Evolutionary conservation across 2,329 filamentous ascomycete species (phyloP).

Genomic region (Trichophyton schoenleinii): DNA sequence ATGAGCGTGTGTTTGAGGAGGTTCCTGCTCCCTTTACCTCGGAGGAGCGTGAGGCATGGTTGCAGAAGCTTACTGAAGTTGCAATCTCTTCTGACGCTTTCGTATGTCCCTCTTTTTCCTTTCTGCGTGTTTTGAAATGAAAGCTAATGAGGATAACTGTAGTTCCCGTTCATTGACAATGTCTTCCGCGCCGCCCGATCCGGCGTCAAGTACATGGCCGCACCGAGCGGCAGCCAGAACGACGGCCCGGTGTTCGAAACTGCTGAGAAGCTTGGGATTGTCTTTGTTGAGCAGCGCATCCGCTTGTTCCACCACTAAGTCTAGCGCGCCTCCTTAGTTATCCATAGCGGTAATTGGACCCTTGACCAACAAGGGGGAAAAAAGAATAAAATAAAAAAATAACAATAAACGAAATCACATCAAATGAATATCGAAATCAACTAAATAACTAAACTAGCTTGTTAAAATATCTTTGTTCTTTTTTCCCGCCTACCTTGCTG

Average conservation of each 20-base stretch:
- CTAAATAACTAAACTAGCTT: no score
- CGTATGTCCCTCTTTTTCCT: slow-evolving; percentile 43
- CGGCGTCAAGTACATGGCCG: slow-evolving; percentile 90
- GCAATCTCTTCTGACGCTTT: slow-evolving; percentile 91
- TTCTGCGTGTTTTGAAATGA: background rate
- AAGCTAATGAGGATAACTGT: background rate
- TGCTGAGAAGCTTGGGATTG: slow-evolving; percentile 81
- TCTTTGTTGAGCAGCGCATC: slow-evolving; percentile 88
- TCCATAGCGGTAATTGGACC: no score
- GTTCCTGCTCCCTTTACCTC: slow-evolving; percentile 70
- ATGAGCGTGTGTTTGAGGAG: slow-evolving; percentile 80
- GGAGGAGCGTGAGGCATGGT: slow-evolving; percentile 77
- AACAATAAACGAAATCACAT: no score
- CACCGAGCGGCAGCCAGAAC: slow-evolving; percentile 62
- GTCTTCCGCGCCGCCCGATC: slow-evolving; percentile 82
- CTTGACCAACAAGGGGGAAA: no score
- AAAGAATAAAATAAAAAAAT: no score
- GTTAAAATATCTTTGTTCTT: no score
- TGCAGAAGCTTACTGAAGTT: slow-evolving; percentile 60
- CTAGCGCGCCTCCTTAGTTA: background rate
- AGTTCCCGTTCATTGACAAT: slow-evolving; percentile 98
- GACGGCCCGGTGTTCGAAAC: slow-evolving; percentile 53
- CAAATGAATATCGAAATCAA: no score
- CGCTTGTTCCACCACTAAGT: slow-evolving; percentile 86
- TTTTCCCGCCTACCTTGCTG: no score